phyloP scores from a whole-genome alignment of 371 early-diverging fungal species.

The Mucor plumbeus region DNA sequence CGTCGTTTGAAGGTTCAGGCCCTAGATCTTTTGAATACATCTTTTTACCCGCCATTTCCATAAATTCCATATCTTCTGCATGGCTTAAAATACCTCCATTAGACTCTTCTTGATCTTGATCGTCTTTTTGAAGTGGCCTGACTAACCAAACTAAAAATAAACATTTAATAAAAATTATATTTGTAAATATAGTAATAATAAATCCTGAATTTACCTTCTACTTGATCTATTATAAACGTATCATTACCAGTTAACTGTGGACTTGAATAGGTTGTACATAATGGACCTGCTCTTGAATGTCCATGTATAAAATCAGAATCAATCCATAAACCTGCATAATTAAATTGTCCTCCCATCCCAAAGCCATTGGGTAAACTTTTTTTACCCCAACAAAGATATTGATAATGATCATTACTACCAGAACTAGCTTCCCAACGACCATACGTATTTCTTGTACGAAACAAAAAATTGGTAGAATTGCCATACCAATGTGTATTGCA shows the following conservation, averaged over 20 bases:
- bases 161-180: not conserved
- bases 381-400: conserved; percentile 83
- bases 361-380: conserved; percentile 88
- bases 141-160: conserved; percentile 70
- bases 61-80: conserved; percentile 76
- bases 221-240: conserved; percentile 68
- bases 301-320: conserved; percentile 73
- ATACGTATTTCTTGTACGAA: conserved; percentile 30
- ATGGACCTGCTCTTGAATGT: conserved; percentile 72
- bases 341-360: conserved; percentile 85
- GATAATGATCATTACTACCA: conserved; percentile 74
- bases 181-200: not conserved
- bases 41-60: conserved; percentile 87
- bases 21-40: conserved; percentile 79
- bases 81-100: conserved; percentile 69
- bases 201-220: conserved; percentile 64
- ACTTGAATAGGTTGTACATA: conserved; percentile 72
- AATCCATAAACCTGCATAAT: conserved; percentile 85
- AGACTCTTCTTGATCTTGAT: conserved; percentile 46
- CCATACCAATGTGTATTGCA: conserved; percentile 78
- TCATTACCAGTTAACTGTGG: conserved; percentile 64
- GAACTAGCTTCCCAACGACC: conserved; percentile 34
- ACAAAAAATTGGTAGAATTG: conserved; percentile 66
- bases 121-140: conserved; percentile 61
- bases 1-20: conserved; percentile 34